Conservation (phyloP, 306 rosid genomes). For the Geum urbanum region DNA sequence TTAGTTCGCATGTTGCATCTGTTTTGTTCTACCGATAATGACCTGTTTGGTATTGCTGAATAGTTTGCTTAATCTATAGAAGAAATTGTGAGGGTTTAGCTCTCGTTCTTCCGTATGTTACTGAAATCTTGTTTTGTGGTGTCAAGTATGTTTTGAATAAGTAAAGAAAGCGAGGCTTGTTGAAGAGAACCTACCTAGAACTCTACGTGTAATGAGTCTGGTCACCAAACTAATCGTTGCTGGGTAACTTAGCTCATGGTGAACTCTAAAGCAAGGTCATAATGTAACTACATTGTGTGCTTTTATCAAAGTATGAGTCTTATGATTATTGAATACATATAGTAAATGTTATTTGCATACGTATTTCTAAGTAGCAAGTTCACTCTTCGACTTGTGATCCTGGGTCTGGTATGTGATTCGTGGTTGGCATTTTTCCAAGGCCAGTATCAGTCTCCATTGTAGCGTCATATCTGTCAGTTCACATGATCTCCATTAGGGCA, state of each 20-base stretch:
- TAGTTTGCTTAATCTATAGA: not conserved
- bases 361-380: not conserved
- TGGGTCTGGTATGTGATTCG: not conserved
- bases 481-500: not conserved
- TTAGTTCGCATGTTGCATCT: not conserved
- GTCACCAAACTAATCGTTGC: not conserved
- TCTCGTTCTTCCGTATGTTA: not conserved
- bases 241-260: not conserved
- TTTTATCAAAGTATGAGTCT: not conserved
- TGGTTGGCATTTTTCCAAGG: not conserved
- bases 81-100: not conserved
- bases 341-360: not conserved
- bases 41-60: not conserved
- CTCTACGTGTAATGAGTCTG: not conserved
- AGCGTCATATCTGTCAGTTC: not conserved
- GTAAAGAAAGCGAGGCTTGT: not conserved
- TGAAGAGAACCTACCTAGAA: not conserved
- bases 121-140: not conserved
- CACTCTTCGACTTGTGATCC: not conserved
- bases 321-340: not conserved
- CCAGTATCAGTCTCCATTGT: not conserved
- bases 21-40: not conserved
- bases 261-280: not conserved
- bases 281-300: not conserved
- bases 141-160: not conserved